Conservation (phyloP, 768 basidiomycete genomes). For the Cyclocybe cylindracea region DNA sequence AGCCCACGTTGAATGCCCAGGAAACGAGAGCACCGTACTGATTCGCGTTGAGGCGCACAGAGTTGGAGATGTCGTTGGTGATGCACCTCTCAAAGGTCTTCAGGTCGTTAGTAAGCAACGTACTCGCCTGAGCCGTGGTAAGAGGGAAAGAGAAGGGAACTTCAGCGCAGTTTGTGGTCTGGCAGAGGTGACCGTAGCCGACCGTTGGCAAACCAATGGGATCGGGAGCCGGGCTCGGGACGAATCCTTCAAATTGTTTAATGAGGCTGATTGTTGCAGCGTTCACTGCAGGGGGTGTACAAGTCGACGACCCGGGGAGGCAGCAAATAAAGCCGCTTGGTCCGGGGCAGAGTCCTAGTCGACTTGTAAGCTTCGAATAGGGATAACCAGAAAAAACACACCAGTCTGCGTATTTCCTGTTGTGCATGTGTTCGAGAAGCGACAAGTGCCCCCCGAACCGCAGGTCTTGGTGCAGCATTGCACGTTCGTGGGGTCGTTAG, state of each 20-base stretch:
- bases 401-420: no score
- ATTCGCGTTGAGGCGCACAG: slow-evolving; percentile 27
- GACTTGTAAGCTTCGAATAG: no score
- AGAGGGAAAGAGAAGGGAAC: slow-evolving; percentile 35
- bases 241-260: slow-evolving; percentile 37
- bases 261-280: slow-evolving; percentile 28
- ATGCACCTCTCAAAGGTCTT: slow-evolving; percentile 8
- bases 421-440: no score
- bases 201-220: slow-evolving; percentile 37
- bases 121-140: slow-evolving; percentile 26
- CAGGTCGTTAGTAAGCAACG: slow-evolving; percentile 18
- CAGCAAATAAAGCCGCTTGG: slow-evolving; percentile 28
- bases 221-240: slow-evolving; percentile 33
- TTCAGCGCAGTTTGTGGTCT: slow-evolving; percentile 29
- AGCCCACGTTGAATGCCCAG: slow-evolving; percentile 30
- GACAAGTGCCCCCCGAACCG: no score
- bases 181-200: slow-evolving; percentile 36
- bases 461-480: no score
- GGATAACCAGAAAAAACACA: no score
- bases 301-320: slow-evolving; percentile 9
- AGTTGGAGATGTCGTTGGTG: slow-evolving; percentile 16
- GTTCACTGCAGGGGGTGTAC: slow-evolving; percentile 24
- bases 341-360: slow-evolving; percentile 29
- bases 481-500: no score
- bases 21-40: slow-evolving; percentile 32